A percentile compares a stretch with the other conserved stretches of the same genome.
Conservation (phyloP, 2,329 filamentous ascomycete genomes). For the Ophiostoma himal-ulmi region DNA sequence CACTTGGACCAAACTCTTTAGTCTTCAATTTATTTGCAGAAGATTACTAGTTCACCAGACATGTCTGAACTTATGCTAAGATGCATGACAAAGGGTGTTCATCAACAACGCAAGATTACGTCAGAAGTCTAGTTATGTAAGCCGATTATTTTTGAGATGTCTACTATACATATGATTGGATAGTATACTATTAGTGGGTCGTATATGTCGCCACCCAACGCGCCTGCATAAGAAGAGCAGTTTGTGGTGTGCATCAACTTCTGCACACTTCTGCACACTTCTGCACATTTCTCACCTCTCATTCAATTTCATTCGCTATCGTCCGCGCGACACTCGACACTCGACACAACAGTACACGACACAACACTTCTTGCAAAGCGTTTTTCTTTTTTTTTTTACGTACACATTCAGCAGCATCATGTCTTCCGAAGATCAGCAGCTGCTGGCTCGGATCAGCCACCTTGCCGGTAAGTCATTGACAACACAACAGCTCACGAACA, state of each 20-base stretch:
- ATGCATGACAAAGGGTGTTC: too few relatives aligned
- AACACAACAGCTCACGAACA: background rate
- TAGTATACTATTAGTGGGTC: background rate
- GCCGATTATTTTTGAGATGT: too few relatives aligned
- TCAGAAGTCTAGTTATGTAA: too few relatives aligned
- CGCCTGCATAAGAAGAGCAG: background rate
- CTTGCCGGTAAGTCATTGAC: conserved; percentile 40
- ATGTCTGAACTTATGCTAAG: too few relatives aligned
- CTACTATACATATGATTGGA: too few relatives aligned
- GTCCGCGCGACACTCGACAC: background rate
- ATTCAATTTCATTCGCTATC: background rate
- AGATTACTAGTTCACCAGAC: too few relatives aligned
- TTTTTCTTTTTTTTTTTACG: too few relatives aligned
- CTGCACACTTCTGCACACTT: too few relatives aligned
- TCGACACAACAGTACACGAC: background rate
- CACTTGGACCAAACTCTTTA: too few relatives aligned
- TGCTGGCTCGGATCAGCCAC: conserved; percentile 49
- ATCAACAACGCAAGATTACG: too few relatives aligned
- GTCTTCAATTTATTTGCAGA: too few relatives aligned
- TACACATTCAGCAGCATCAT: conserved; percentile 26
- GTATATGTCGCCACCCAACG: background rate
- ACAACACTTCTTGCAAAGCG: background rate
- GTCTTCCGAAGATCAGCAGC: conserved; percentile 47
- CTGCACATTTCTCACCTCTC: background rate
- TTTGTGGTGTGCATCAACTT: conserved; percentile 5